A percentile compares a stretch with the other conserved stretches of the same genome.
Conservation (phyloP, 768 basidiomycete species). For the Roridomyces roridus region DNA sequence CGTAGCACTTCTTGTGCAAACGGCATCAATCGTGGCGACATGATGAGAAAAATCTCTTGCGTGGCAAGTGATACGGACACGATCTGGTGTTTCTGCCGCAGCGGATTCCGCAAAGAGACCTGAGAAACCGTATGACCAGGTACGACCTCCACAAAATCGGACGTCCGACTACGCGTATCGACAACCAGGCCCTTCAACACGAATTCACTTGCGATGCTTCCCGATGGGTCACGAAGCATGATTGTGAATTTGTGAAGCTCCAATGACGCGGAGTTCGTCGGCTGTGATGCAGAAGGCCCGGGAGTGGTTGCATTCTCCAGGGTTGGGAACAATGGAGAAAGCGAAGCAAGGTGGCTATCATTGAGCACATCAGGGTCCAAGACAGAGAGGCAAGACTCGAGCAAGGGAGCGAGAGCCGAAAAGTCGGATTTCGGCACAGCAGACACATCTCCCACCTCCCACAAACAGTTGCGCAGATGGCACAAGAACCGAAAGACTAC, state of each 20-base stretch:
- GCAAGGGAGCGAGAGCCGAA: constrained; percentile 40
- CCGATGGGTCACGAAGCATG: constrained; percentile 40
- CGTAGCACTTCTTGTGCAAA: constrained; percentile 65
- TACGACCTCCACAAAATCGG: constrained; percentile 30
- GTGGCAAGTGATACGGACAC: constrained; percentile 43
- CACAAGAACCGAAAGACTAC: constrained; percentile 78
- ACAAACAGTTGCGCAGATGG: constrained; percentile 73
- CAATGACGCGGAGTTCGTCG: constrained; percentile 26
- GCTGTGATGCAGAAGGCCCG: constrained; percentile 12
- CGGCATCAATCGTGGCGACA: constrained; percentile 64
- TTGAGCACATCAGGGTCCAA: constrained; percentile 52
- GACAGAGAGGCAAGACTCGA: constrained; percentile 44
- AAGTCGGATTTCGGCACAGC: constrained; percentile 18
- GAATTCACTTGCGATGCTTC: constrained; percentile 42
- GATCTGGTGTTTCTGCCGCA: constrained; percentile 36
- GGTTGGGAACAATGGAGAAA: constrained; percentile 37
- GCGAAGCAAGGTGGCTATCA: constrained; percentile 33
- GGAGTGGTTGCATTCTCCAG: constrained; percentile 4
- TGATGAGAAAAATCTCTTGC: constrained; percentile 46
- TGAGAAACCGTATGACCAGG: constrained; percentile 43
- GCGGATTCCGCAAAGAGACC: constrained; percentile 47
- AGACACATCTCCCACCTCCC: constrained; percentile 39
- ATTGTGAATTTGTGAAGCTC: constrained; percentile 35
- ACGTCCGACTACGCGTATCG: constrained; percentile 27
- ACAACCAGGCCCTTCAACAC: constrained; percentile 37